Conservation (phyloP, 1,284 basidiomycete genomes). For the Cutaneotrichosporon sp. region DNA sequence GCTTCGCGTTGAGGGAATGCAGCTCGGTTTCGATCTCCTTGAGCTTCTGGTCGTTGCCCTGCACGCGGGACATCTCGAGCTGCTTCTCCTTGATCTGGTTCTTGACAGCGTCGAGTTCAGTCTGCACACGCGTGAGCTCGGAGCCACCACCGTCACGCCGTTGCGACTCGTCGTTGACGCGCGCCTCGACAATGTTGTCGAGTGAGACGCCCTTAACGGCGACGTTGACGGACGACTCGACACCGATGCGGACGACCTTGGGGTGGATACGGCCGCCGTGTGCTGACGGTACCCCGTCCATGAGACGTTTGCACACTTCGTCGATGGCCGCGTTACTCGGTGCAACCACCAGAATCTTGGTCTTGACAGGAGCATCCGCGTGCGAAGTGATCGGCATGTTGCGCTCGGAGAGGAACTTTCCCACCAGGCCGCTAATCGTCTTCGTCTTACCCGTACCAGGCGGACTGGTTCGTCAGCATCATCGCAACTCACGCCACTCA, state of each 20-base stretch:
- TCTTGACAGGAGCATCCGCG: constrained; percentile 58
- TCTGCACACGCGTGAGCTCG: constrained; percentile 61
- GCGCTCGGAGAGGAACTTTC: constrained; percentile 71
- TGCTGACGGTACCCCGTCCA: constrained; percentile 68
- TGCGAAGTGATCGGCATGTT: constrained; percentile 57
- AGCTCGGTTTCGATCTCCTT: constrained; percentile 66
- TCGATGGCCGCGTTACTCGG: constrained; percentile 99
- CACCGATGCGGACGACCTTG: constrained; percentile 86
- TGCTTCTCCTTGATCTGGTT: constrained; percentile 63
- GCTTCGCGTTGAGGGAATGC: constrained; percentile 64
- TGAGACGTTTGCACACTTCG: constrained; percentile 86
- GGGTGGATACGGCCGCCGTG: constrained; percentile 62
- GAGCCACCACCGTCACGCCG: constrained; percentile 54
- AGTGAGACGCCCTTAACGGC: constrained; percentile 84
- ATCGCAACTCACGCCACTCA: constrained; percentile 51
- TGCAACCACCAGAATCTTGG: constrained; percentile 89
- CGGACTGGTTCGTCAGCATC: constrained; percentile 60
- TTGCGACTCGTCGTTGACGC: constrained; percentile 60
- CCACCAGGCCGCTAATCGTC: constrained; percentile 93
- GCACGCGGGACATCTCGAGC: constrained; percentile 56
- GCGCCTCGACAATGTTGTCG: constrained; percentile 78
- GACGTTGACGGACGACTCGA: constrained; percentile 73
- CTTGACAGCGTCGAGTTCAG: constrained; percentile 69
- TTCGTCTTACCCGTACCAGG: constrained; percentile 99
- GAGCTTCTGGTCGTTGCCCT: constrained; percentile 45